Evolutionary conservation across 2,329 filamentous ascomycete genomes (phyloP).

Genomic region (Arthrobotrys iridis): DNA sequence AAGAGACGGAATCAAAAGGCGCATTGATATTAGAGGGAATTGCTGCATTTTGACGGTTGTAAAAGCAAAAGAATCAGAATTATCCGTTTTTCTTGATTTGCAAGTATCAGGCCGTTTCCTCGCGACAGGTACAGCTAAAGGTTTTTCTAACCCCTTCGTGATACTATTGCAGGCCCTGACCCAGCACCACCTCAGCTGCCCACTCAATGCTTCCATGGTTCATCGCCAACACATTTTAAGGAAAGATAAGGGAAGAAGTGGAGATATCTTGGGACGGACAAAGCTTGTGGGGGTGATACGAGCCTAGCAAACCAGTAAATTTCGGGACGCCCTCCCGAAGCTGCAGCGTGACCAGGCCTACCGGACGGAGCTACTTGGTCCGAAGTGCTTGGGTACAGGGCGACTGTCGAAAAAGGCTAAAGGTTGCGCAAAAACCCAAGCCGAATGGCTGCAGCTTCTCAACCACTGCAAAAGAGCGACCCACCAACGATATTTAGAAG

Average conservation of each 20-base stretch:
- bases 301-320: conserved; percentile 23
- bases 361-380: conserved; percentile 51
- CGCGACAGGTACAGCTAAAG: conserved; percentile 45
- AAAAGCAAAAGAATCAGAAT: conserved; percentile 18
- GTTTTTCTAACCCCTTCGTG: conserved; percentile 42
- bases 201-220: not conserved
- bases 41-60: conserved; percentile 39
- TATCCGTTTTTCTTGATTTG: conserved; percentile 35
- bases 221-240: conserved; percentile 46
- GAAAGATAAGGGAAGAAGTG: conserved; percentile 48
- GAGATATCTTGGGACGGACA: conserved; percentile 23
- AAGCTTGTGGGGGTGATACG: conserved; percentile 28
- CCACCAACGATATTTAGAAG: conserved; percentile 36
- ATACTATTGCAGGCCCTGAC: conserved; percentile 44
- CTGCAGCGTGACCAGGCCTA: conserved; percentile 33
- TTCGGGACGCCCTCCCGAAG: conserved; percentile 54
- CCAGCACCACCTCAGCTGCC: conserved; percentile 32
- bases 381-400: conserved; percentile 51
- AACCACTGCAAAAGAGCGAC: conserved; percentile 22
- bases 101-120: conserved; percentile 24
- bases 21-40: conserved; percentile 49
- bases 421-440: conserved; percentile 50
- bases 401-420: conserved; percentile 51
- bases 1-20: conserved; percentile 22
- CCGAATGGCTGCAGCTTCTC: not conserved